Evolutionary conservation across 805 yeast species (phyloP), one percentile per base, ranked within the genome.

Genomic region (Candida insectorum): DNA sequence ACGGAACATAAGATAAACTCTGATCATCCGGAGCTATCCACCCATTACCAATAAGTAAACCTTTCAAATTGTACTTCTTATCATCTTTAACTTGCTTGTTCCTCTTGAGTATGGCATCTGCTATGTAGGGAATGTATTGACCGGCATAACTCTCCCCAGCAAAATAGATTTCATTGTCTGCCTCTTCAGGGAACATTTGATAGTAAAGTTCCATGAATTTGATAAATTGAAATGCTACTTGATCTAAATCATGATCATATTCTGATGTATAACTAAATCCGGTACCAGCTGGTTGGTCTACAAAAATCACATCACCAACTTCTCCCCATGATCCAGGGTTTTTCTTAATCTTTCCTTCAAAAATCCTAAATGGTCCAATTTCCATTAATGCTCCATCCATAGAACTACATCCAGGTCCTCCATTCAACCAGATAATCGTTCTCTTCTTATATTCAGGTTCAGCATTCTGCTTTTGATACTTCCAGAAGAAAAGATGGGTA

Each of bases 111-210:
- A 91, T 66, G 1, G 75, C 77, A 24, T 73, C 64, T 0, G 91
- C 94, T 39, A 89, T 75, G 56, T 83, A 85, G 0, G 98, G 97
- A 34, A 93, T 84, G 54, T 87, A 93, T 55, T 93, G 97, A 14
- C 98, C 98, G 1, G 97, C 97, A 60, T 83, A 93, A 44, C 95
- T 85, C 63, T 93, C 98, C 19, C 98, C 98, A 0, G 96, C 95
- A 21, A 93, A 58, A 43, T 79, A 77, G 2, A 93, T 62, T 18
- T 85, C 83, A 40, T 81, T 79, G 5, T 48, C 46, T 2, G 54
- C 41, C 45, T 85, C 86, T 30, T 83, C 79, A 0, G 96, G 95
- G 56, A 91, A 91, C 3, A 78, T 52, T 35, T 68, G 64, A 45
- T 74, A 81, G 60, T 79, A 93, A 43, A 73, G 71, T 16, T 73